Evolutionary conservation across 441 rosid genomes (phyloP).

Genomic region (Eutrema salsugineum): DNA sequence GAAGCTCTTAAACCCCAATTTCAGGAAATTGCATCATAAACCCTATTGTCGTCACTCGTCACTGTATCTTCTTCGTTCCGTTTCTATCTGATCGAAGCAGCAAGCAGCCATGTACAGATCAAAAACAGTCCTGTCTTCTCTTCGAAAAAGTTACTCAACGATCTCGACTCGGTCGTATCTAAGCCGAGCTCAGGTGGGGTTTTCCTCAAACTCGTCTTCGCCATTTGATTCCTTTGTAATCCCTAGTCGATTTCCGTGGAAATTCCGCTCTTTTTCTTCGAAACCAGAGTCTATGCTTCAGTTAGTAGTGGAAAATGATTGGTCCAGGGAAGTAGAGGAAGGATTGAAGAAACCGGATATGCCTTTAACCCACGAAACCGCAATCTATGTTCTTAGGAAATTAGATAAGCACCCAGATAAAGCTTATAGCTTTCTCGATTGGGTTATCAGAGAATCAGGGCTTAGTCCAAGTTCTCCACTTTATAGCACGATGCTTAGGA

Average conservation of each 20-base stretch:
- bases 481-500: conserved; percentile 65
- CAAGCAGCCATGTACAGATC: conserved; percentile 49
- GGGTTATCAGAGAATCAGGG: conserved; percentile 54
- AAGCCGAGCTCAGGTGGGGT: conserved; percentile 44
- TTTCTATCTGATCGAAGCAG: not conserved
- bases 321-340: conserved; percentile 57
- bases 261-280: conserved; percentile 37
- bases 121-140: conserved; percentile 36
- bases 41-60: conserved; percentile 1
- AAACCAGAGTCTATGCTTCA: conserved; percentile 46
- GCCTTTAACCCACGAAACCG: conserved; percentile 52
- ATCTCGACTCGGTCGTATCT: conserved; percentile 32
- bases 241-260: conserved; percentile 7
- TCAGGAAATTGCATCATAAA: not conserved
- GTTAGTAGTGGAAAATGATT: conserved; percentile 40
- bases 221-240: conserved; percentile 26
- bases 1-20: conserved; percentile 3
- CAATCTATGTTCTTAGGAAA: conserved; percentile 62
- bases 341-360: conserved; percentile 35
- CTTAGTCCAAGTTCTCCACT: conserved; percentile 62
- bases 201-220: conserved; percentile 20
- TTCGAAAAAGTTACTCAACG: conserved; percentile 38
- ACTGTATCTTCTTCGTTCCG: not conserved
- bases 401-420: conserved; percentile 60
- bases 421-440: conserved; percentile 59